These are phyloP conservation scores for Penicillium bovifimosum DNA, from an alignment of 495 filamentous ascomycete species.

Conservation along the genomic window DNA sequence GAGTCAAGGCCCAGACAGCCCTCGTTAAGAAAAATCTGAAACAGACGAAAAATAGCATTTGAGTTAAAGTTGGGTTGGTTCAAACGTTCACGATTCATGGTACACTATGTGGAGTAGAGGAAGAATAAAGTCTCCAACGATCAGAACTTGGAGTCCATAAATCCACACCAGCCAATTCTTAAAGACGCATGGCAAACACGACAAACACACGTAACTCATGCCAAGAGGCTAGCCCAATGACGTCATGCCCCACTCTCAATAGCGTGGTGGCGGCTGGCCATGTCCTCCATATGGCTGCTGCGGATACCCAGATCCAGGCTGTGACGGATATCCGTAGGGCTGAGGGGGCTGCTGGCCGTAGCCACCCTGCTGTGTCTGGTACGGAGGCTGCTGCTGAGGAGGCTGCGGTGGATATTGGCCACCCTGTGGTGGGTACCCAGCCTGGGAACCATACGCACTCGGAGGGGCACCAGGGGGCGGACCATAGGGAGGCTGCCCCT, in stretches of 20 bases:
- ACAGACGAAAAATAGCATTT: background rate
- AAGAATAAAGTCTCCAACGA: background rate
- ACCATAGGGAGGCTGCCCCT: background rate
- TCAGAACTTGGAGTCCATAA: background rate
- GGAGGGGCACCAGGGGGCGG: conserved; percentile 4
- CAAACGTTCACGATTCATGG: background rate
- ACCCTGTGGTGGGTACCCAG: conserved; percentile 12
- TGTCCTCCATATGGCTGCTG: conserved; percentile 7
- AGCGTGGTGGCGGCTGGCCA: conserved; percentile 29
- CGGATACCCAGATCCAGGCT: conserved; percentile 4
- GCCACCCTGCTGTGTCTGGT: conserved; percentile 5
- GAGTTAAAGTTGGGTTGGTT: background rate
- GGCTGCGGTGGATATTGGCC: conserved; percentile 2
- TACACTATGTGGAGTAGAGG: background rate
- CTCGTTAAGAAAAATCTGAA: background rate
- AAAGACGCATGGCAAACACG: background rate
- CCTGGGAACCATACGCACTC: conserved; percentile 12
- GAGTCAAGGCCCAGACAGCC: background rate
- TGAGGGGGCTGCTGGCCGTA: conserved; percentile 23
- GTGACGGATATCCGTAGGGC: conserved; percentile 19
- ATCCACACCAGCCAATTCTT: too few relatives aligned
- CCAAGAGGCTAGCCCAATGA: conserved; percentile 1
- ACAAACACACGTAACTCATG: background rate
- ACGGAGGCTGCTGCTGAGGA: conserved; percentile 14
- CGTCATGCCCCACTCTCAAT: conserved; percentile 18